phyloP scores from a whole-genome alignment of 2,329 filamentous ascomycete species.

The Clonostachys rosea region DNA sequence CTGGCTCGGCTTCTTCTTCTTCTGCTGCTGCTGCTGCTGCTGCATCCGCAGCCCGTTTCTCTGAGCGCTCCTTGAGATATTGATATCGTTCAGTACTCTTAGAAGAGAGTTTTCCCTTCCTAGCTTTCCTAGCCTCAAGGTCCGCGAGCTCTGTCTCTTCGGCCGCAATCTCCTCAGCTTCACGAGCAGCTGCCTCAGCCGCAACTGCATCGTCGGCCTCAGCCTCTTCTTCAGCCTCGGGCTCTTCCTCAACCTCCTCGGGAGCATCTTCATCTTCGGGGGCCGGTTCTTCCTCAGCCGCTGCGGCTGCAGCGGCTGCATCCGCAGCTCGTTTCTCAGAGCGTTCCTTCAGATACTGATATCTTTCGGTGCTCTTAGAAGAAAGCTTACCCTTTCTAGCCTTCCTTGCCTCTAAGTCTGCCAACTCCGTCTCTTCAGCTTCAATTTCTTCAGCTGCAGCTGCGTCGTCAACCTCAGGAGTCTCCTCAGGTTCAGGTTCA shows the following conservation, averaged over 20 bases:
- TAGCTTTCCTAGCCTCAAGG: slow-evolving; percentile 20
- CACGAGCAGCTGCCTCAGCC: slow-evolving; percentile 5
- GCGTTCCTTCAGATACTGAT: slow-evolving; percentile 11
- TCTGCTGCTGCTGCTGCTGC: slow-evolving; percentile 9
- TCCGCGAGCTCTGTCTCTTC: slow-evolving; percentile 11
- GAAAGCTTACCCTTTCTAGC: slow-evolving; percentile 14
- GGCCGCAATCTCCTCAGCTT: slow-evolving; percentile 7
- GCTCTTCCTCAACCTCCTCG: neutral
- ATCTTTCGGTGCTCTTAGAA: slow-evolving; percentile 17
- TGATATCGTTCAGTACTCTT: slow-evolving; percentile 18
- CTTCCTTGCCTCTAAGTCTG: slow-evolving; percentile 18
- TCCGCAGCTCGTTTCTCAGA: slow-evolving; percentile 17
- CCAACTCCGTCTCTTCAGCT: slow-evolving; percentile 11
- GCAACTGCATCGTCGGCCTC: slow-evolving; percentile 15
- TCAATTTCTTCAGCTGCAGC: slow-evolving; percentile 5
- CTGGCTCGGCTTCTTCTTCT: slow-evolving; percentile 7
- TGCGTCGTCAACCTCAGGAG: slow-evolving; percentile 15
- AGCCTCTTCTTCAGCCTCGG: slow-evolving; percentile 2
- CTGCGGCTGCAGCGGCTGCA: slow-evolving; percentile 11
- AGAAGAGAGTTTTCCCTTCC: slow-evolving; percentile 12
- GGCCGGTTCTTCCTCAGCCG: slow-evolving; percentile 13
- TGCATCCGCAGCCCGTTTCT: slow-evolving; percentile 17
- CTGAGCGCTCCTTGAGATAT: slow-evolving; percentile 10
- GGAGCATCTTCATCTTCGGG: neutral
- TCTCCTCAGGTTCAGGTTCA: neutral